Evolutionary conservation across 441 rosid species (phyloP), one percentile per base, ranked within the genome.

Genomic region (Erysimum pusillum): DNA sequence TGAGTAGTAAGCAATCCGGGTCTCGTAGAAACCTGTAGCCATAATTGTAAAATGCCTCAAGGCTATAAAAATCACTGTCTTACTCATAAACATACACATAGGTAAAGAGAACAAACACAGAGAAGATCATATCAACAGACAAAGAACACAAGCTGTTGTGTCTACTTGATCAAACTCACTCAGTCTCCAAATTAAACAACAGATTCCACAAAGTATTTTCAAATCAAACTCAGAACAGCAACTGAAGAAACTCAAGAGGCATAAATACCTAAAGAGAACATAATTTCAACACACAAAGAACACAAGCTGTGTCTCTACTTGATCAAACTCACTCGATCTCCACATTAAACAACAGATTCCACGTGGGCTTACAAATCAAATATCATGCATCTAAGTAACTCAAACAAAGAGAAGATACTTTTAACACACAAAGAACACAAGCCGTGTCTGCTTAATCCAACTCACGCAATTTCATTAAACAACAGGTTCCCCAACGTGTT

Each of bases 1-100:
- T 15, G 94, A 85, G 52, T 93, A 93, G 81, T 93, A 93, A 67
- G 98, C 98, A 51, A 91, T 83, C 35, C 96, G 87, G 17, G 91
- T 91, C 82, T 93, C 97, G 31, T 93, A 91, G 66, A 91, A 93
- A 2, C 98, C 96, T 93, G 87, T 73, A 80, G 2, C 42, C 69
- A 62, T 28, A 74, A 75, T 51, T 31, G 14, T 18, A 17, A 73
- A 42, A 59, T 18, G 61, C 34, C 49, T 61, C 58, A 76, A 34
- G 15, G 64, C 58, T 22, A 51, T 32, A 39, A 25, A 51, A 12
- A 44, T 36, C 53, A 54, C 20, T 25, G 25, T 15, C n/a, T 60
- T 61, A 75, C n/a, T 42, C 69, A 46, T 25, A 42, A 74, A 10
- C 68, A 67, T 17, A 11, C 14, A 38, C 18, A 39, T 15, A 4